These are phyloP conservation scores for Trichophyton schoenleinii DNA, from an alignment of 2,329 filamentous ascomycete species.

Conservation along the genomic window DNA sequence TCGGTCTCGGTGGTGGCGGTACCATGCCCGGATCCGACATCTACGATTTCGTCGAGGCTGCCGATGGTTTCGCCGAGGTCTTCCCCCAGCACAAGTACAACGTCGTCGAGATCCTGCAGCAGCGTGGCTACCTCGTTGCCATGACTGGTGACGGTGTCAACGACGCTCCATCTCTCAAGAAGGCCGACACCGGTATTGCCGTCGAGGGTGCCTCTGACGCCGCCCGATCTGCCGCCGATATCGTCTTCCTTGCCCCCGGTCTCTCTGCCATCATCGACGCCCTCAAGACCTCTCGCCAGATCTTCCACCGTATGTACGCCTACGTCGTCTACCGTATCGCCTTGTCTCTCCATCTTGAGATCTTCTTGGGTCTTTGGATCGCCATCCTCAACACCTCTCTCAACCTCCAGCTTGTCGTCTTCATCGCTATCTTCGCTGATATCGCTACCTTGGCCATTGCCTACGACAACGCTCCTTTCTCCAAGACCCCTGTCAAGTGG, in stretches of 20 bases:
- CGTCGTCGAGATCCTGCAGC: slow-evolving; percentile 84
- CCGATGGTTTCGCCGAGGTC: slow-evolving; percentile 87
- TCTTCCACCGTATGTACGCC: slow-evolving; percentile 94
- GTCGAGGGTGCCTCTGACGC: slow-evolving; percentile 87
- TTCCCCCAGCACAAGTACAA: slow-evolving; percentile 95
- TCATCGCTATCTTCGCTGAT: slow-evolving; percentile 90
- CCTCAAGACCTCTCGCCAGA: slow-evolving; percentile 83
- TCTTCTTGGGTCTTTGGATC: slow-evolving; percentile 86
- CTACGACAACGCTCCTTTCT: slow-evolving; percentile 85
- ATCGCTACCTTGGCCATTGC: slow-evolving; percentile 85
- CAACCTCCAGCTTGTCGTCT: slow-evolving; percentile 78
- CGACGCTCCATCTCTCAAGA: slow-evolving; percentile 83
- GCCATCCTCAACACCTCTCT: slow-evolving; percentile 72
- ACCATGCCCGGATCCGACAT: slow-evolving; percentile 90
- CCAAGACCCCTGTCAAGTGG: slow-evolving; percentile 81
- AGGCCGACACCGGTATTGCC: slow-evolving; percentile 91
- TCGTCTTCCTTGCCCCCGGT: slow-evolving; percentile 84
- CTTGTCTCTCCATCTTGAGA: slow-evolving; percentile 77
- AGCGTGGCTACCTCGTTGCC: slow-evolving; percentile 84
- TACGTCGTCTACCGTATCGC: slow-evolving; percentile 95
- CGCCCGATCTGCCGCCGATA: slow-evolving; percentile 81
- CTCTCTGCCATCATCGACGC: slow-evolving; percentile 87
- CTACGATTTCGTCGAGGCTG: slow-evolving; percentile 90
- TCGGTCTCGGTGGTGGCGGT: slow-evolving; percentile 78
- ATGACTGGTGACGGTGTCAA: slow-evolving; percentile 97